Percentiles rank a stretch among this genome's conserved stretches.
phyloP scores from a whole-genome alignment of 148 eudicot species.

The Limonium bicolor region DNA sequence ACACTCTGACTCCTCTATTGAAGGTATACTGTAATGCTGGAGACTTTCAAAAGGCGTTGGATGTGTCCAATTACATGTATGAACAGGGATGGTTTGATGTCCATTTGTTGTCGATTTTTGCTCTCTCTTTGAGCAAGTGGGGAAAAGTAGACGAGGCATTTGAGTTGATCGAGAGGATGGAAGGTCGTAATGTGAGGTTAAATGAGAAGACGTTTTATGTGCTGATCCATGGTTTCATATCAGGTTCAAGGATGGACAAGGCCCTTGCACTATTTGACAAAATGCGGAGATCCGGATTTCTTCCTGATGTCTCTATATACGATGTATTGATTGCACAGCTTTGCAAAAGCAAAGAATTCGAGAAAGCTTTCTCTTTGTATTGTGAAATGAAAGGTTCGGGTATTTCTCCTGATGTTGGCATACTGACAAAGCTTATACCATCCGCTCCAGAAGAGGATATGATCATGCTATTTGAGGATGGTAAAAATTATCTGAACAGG shows the following conservation, averaged over 20 bases:
- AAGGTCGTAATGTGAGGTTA: slow-evolving; percentile 26
- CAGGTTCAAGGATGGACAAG: slow-evolving; percentile 37
- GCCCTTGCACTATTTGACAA: slow-evolving; percentile 49
- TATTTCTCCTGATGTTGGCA: slow-evolving; percentile 38
- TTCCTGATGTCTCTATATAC: slow-evolving; percentile 38
- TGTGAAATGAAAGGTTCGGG: slow-evolving; percentile 37
- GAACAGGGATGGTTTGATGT: slow-evolving; percentile 53
- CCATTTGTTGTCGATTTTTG: slow-evolving; percentile 40
- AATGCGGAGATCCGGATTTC: slow-evolving; percentile 38
- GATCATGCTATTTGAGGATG: slow-evolving; percentile 28
- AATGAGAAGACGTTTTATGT: slow-evolving; percentile 53
- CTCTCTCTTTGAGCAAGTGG: slow-evolving; percentile 52
- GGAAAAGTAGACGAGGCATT: slow-evolving; percentile 68
- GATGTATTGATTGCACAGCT: slow-evolving; percentile 57
- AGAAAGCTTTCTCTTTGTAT: slow-evolving; percentile 35
- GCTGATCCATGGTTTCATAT: slow-evolving; percentile 71
- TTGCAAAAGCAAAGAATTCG: slow-evolving; percentile 33
- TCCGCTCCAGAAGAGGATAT: slow-evolving; percentile 31
- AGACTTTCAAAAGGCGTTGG: slow-evolving; percentile 49
- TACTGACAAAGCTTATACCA: slow-evolving; percentile 35
- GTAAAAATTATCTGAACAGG: slow-evolving; percentile 11
- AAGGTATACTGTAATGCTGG: slow-evolving; percentile 64
- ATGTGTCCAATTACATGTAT: slow-evolving; percentile 32
- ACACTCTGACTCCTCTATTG: slow-evolving; percentile 56
- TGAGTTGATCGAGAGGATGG: slow-evolving; percentile 56